Base-by-base conservation (phyloP, 306 rosid species). In the Styphnolobium japonicum region DNA sequence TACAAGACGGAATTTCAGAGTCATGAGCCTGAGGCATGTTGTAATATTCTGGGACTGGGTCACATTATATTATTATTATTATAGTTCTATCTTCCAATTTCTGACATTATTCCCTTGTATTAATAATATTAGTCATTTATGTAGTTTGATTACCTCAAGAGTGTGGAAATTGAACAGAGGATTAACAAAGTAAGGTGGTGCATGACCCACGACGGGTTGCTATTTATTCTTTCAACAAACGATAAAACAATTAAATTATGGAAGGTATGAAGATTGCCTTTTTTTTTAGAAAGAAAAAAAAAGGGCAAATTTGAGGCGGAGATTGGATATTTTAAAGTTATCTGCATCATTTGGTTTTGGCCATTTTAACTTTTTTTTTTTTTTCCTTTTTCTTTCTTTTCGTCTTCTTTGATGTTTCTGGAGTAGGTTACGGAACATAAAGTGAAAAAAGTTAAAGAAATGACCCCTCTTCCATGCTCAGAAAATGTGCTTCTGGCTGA, bases 221-320 rank as follows among this genome's bases (percentile, higher is more conserved):
- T 51, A 3, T 86, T 85, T 42, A 74, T 89, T 84, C 91, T 92
- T 77, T 88, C 92, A 33, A 77, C 92, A 48, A 89, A 92, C 72
- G 88, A 88, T 76, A 89, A 88, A 84, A 92, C 91, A 0, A 92
- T 92, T 83, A 92, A 92, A 73, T 73, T 86, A 34, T 91, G 97
- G 97, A 86, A 58, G 76, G 82, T 78, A 55, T 76, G 40, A 22
- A 39, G 43, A 6, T 61, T 33, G 8, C 19, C 3, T 18, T 18
- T 58, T 4, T 27, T 31, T 27, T 0, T n/a, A n/a, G n/a, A n/a
- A n/a, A n/a, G n/a, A n/a, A n/a, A n/a, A n/a, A n/a, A n/a, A n/a
- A n/a, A n/a, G n/a, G n/a, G n/a, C n/a, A n/a, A n/a, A n/a, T n/a
- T n/a, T n/a, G n/a, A n/a, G n/a, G n/a, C n/a, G n/a, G n/a, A n/a